These are phyloP conservation scores for Endoconidiophora polonica DNA, from an alignment of 2,329 filamentous ascomycete genomes.

Conservation along the genomic window DNA sequence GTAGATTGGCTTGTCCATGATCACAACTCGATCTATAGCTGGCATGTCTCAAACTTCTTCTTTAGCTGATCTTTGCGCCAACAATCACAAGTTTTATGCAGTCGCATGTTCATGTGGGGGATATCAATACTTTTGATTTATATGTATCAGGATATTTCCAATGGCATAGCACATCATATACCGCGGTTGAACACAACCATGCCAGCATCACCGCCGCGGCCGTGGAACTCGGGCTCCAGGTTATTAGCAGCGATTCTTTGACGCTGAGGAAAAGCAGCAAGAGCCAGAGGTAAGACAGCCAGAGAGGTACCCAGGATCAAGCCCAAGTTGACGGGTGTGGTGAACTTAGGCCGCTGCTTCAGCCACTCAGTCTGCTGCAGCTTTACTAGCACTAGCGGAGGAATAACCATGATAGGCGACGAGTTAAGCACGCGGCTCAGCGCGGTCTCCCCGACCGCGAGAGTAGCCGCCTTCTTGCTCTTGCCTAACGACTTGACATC, in stretches of 20 bases:
- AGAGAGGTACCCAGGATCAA: constrained; percentile 77
- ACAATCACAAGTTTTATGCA: no score
- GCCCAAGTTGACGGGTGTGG: constrained; percentile 69
- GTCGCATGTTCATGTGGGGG: no score
- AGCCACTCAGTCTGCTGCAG: constrained; percentile 77
- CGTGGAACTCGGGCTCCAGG: constrained; percentile 77
- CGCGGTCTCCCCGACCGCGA: constrained; percentile 88
- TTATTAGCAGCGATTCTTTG: constrained; percentile 61
- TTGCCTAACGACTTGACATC: constrained; percentile 63
- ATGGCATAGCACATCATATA: constrained; percentile 36
- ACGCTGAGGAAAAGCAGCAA: constrained; percentile 84
- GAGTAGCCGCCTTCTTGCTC: constrained; percentile 68
- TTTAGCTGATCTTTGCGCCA: no score
- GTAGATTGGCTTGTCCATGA: no score
- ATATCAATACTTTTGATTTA: neutral
- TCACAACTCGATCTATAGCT: no score
- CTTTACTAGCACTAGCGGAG: constrained; percentile 68
- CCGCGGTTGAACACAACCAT: constrained; percentile 95
- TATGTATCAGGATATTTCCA: no score
- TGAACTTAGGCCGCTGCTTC: constrained; percentile 51
- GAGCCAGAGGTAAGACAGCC: constrained; percentile 72
- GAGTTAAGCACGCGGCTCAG: constrained; percentile 82
- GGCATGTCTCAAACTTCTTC: no score
- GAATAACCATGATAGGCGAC: constrained; percentile 92
- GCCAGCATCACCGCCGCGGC: constrained; percentile 58